Percentiles rank a stretch among this genome's conserved stretches.
phyloP scores from a whole-genome alignment of 371 early-diverging fungal genomes.

The Apophysomyces sp. region DNA sequence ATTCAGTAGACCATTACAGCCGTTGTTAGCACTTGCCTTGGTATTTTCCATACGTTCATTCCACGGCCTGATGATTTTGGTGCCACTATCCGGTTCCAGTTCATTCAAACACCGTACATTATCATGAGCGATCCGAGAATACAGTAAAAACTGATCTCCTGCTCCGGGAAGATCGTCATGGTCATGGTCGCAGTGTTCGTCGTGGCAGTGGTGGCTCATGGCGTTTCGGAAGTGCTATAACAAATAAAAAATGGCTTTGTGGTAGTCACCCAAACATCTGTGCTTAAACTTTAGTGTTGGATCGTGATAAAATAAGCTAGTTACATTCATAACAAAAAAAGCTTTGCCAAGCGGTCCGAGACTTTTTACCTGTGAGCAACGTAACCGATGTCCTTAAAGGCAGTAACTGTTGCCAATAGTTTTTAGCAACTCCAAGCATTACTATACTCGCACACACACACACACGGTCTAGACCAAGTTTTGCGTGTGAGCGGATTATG shows the following conservation, averaged over 20 bases:
- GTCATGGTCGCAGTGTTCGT: slow-evolving; percentile 75
- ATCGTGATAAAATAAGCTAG: too few species aligned
- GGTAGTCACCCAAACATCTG: too few species aligned
- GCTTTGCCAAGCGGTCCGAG: too few species aligned
- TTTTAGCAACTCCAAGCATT: too few species aligned
- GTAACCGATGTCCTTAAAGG: too few species aligned
- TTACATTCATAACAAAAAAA: too few species aligned
- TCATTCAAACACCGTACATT: slow-evolving; percentile 85
- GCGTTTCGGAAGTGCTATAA: background rate
- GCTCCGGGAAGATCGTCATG: slow-evolving; percentile 69
- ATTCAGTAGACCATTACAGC: background rate
- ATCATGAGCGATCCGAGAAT: slow-evolving; percentile 77
- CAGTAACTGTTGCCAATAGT: too few species aligned
- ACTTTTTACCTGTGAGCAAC: too few species aligned
- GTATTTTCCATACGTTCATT: slow-evolving; percentile 71
- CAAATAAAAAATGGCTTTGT: background rate
- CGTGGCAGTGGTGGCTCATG: slow-evolving; percentile 44
- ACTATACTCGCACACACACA: too few species aligned
- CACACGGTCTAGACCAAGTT: too few species aligned
- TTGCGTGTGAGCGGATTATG: too few species aligned
- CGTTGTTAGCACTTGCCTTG: slow-evolving; percentile 37
- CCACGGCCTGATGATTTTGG: slow-evolving; percentile 84
- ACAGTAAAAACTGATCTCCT: slow-evolving; percentile 79
- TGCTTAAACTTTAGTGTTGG: too few species aligned
- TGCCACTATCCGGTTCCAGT: slow-evolving; percentile 63